Evolutionary conservation across 2,329 filamentous ascomycete species (phyloP).

Genomic region (Xylaria hypoxylon): DNA sequence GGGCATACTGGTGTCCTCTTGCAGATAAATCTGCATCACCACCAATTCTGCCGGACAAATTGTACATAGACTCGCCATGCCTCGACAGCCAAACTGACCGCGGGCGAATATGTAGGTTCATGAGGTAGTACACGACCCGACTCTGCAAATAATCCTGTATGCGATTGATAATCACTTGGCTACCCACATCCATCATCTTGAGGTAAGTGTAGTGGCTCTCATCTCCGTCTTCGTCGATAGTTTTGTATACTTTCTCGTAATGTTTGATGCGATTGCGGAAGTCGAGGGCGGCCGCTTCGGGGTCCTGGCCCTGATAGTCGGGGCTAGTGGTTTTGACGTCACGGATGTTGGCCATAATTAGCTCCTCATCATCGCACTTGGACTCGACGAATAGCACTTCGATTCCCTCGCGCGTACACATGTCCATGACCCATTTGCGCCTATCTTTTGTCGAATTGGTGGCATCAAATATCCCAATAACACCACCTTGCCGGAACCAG

Average conservation of each 20-base stretch:
- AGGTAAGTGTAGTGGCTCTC: constrained; percentile 92
- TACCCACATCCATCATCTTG: constrained; percentile 96
- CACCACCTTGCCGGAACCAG: constrained; percentile 86
- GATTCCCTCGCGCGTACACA: constrained; percentile 78
- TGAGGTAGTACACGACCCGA: constrained; percentile 96
- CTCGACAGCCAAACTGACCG: constrained; percentile 96
- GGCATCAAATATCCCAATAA: constrained; percentile 94
- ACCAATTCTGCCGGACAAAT: constrained; percentile 89
- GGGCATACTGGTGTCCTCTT: constrained; percentile 88
- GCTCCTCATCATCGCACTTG: constrained; percentile 92
- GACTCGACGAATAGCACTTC: constrained; percentile 97
- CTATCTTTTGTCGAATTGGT: constrained; percentile 95
- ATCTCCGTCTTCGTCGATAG: constrained; percentile 82
- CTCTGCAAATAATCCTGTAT: constrained; percentile 98
- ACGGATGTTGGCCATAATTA: constrained; percentile 98
- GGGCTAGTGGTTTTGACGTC: constrained; percentile 97
- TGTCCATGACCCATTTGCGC: constrained; percentile 89
- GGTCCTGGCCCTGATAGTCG: constrained; percentile 94
- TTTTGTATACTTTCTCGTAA: constrained; percentile 97
- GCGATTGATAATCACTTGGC: constrained; percentile 96
- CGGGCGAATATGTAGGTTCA: constrained; percentile 98
- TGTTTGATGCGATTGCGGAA: constrained; percentile 95
- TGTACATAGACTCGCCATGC: constrained; percentile 94
- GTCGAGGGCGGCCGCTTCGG: constrained; percentile 88
- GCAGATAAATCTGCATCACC: constrained; percentile 89